Conservation (phyloP, 441 rosid species). For the Iberis amara region DNA sequence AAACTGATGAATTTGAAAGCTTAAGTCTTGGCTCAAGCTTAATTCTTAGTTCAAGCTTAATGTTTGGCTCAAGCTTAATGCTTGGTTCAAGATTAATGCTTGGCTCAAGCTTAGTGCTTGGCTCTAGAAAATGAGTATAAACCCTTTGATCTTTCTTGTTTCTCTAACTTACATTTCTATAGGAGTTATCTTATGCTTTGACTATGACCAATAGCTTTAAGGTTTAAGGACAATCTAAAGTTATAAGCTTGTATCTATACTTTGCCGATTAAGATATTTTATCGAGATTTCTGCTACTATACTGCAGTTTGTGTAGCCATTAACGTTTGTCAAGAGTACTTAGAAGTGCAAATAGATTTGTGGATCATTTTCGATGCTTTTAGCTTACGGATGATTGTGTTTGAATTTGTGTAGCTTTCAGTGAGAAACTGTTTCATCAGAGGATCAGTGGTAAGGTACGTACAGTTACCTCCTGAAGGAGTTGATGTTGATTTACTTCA, state of each 20-base stretch:
- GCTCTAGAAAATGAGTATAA: not conserved
- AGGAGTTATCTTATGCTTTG: constrained; percentile 5
- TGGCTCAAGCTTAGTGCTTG: not conserved
- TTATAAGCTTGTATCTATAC: not conserved
- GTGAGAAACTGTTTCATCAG: constrained; percentile 97
- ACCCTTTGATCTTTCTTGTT: not conserved
- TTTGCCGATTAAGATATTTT: too few relatives aligned
- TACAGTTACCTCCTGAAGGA: constrained; percentile 89
- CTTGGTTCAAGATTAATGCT: too few relatives aligned
- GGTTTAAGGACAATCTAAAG: not conserved
- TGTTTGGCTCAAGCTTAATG: not conserved
- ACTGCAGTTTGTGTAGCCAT: constrained; percentile 2
- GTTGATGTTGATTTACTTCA: constrained; percentile 95
- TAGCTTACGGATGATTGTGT: constrained; percentile 1
- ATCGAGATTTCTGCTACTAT: constrained; percentile 8
- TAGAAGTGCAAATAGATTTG: not conserved
- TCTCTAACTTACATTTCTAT: not conserved
- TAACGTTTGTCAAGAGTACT: constrained; percentile 1
- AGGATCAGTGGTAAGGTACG: constrained; percentile 96
- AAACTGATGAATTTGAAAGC: constrained; percentile 2
- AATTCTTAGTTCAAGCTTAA: not conserved
- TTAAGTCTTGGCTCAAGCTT: not conserved
- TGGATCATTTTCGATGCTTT: constrained; percentile 1
- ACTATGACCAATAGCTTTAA: not conserved
- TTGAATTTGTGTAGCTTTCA: constrained; percentile 55